Evolutionary conservation across 345 rosid species (phyloP), one percentile per base, ranked within the genome.

Genomic region (Corchorus olitorius): DNA sequence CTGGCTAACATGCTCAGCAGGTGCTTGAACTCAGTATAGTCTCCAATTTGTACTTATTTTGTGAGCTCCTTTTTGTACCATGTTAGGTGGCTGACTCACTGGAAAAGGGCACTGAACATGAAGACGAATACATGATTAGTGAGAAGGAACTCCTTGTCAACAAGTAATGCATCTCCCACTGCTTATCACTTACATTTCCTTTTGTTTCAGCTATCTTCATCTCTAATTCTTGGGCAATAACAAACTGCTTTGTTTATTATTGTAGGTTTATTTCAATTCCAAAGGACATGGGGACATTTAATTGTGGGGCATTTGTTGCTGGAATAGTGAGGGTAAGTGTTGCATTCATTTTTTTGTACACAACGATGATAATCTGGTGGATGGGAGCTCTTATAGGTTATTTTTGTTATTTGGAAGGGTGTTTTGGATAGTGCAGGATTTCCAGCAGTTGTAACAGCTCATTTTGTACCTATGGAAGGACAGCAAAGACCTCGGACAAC

Each of bases 231-330:
- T 43, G 64, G 13, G 58, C 43, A 59, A 35, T 6, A 46, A 59
- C 76, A n/a, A 55, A 39, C 65, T 72, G 69, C 70, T 62, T 20
- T 68, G 59, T 59, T 48, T 34, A 74, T 49, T 49, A 14, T 59
- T 70, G 53, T 75, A 92, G 99, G 87, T 96, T 94, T 78, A 96
- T 94, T 74, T 96, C 99, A 12, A 90, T 94, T 71, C 98, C 98
- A 19, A 94, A 94, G 87, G 99, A 96, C 79, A 96, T 96, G 98
- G 99, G 98, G 60, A 91, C 99, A 33, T 96, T 96, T 77, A 96
- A 96, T 82, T 96, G 98, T 14, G 98, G 98, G n/a, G 99, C 99
- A 20, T 96, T 94, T 89, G 98, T 92, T 79, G 99, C 99, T 77
- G 98, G 99, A 79, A 92, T 96, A 78, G 98, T 96, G 1, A 89